Evolutionary conservation across 306 rosid genomes (phyloP).

Genomic region (Alnus rubra): DNA sequence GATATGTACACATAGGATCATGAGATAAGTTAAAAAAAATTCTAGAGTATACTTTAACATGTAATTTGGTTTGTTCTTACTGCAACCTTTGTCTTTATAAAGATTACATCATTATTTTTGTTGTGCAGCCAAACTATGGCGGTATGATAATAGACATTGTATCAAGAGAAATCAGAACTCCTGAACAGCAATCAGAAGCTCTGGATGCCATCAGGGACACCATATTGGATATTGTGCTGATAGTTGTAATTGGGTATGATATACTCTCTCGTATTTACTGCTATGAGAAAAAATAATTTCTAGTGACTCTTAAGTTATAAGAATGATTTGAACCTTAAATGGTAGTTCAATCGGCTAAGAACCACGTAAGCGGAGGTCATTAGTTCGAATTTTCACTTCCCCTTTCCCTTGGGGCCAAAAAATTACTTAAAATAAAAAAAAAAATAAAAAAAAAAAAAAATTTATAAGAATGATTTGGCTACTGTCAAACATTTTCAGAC

Average conservation of each 20-base stretch:
- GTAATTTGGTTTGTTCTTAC: background rate
- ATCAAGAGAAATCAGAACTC: constrained; percentile 30
- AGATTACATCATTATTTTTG: background rate
- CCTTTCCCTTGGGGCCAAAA: too few relatives aligned
- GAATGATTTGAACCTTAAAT: too few relatives aligned
- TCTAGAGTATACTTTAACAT: background rate
- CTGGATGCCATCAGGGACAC: constrained; percentile 13
- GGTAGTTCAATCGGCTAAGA: background rate
- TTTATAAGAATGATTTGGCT: background rate
- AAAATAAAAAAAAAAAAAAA: too few relatives aligned
- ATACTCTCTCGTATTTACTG: too few relatives aligned
- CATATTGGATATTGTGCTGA: constrained; percentile 13
- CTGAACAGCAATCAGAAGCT: constrained; percentile 31
- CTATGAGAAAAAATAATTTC: too few relatives aligned
- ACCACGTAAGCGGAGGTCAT: background rate
- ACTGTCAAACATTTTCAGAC: background rate
- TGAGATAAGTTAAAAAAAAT: background rate
- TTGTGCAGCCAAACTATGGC: constrained; percentile 34
- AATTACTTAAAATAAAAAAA: too few relatives aligned
- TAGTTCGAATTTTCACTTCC: too few relatives aligned
- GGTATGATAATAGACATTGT: constrained; percentile 36
- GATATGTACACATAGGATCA: background rate
- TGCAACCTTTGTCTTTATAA: background rate
- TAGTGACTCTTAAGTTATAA: too few relatives aligned
- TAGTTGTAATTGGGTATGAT: constrained; percentile 8